Evolutionary conservation across 768 basidiomycete species (phyloP), one percentile per base, ranked within the genome.

Genomic region (Termitomyces sp.): DNA sequence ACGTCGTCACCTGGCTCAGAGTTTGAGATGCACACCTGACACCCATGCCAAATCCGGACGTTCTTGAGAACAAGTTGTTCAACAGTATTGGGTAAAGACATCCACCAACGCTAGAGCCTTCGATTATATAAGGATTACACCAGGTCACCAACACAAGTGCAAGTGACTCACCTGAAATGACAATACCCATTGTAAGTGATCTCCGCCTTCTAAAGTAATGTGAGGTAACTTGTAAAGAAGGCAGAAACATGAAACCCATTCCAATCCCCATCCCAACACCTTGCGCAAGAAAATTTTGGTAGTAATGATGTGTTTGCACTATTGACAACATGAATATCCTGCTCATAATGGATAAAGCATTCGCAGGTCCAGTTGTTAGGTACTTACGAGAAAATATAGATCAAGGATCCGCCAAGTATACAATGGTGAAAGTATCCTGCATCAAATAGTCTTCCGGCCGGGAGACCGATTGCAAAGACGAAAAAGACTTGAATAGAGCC

Each of bases 221-320:
- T 4, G 81, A 77, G 7, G 79, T 72, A n/a, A 83, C 71, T 14
- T 78, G 75, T 25, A 83, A 63, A 8, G 78, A 73, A 0, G 84
- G 84, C 1, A 84, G 59, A 63, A 83, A 84, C 60, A 83, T 72
- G 35, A 84, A 59, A 1, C 83, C 83, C 71, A 79, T 77, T 21
- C 82, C 82, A 17, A 83, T 65, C 0, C 84, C 84, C 72, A 80
- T 77, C 0, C 80, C 82, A 7, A 85, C 66, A 0, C 81, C 82
- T 69, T 86, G 83, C 0, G 80, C 71, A 2, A 86, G 71, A 60
- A 84, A 79, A 17, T 77, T 72, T 59, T 83, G 81, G 53, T 80
- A 82, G 63, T 76, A 80, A 52, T 77, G 72, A 43, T 77, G 69
- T 0, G 79, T 79, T 57, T 80, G 68, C 0, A 70, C 72, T 4